A percentile compares a stretch with the other conserved stretches of the same genome.
These are phyloP conservation scores for Ophiocordyceps australis DNA, from an alignment of 2,329 filamentous ascomycete genomes.

Conservation along the genomic window DNA sequence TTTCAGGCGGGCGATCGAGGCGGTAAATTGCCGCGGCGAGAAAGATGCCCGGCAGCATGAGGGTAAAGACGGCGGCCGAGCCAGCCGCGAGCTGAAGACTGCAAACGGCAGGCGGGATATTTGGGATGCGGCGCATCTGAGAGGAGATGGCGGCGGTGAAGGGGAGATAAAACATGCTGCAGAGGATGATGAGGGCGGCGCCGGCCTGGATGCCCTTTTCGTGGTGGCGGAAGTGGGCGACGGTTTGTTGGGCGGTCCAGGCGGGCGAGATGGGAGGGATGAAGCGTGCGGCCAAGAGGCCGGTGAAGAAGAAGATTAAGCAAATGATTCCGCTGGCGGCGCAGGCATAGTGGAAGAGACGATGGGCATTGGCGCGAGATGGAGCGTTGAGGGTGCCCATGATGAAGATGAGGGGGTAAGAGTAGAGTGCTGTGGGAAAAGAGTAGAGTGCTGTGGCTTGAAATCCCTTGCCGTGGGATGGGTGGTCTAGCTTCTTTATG, in stretches of 20 bases:
- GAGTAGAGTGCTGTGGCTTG: no score
- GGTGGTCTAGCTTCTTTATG: no score
- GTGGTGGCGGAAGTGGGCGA: slow-evolving; percentile 2
- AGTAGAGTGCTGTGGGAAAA: no score
- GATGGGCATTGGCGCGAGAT: no score
- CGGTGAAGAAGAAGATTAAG: background rate
- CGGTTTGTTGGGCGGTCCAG: slow-evolving; percentile 2
- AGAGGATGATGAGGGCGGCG: slow-evolving; percentile 1
- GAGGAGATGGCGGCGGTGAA: background rate
- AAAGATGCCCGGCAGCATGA: slow-evolving; percentile 1
- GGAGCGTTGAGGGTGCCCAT: no score
- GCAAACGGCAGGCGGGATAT: background rate
- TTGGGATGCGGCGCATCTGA: slow-evolving; percentile 3
- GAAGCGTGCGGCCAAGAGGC: background rate
- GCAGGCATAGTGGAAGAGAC: background rate
- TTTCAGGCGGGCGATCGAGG: slow-evolving; percentile 3
- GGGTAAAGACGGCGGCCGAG: background rate
- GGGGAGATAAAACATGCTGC: slow-evolving; percentile 1
- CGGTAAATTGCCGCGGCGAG: slow-evolving; percentile 4
- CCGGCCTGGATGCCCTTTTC: slow-evolving; percentile 2
- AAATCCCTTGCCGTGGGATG: no score
- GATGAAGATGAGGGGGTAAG: no score
- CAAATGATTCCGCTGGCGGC: background rate
- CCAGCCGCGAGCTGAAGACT: slow-evolving; percentile 1
- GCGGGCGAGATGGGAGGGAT: slow-evolving; percentile 1